Base-by-base conservation (phyloP, 805 yeast genomes). In the Wickerhamomyces canadensis region DNA sequence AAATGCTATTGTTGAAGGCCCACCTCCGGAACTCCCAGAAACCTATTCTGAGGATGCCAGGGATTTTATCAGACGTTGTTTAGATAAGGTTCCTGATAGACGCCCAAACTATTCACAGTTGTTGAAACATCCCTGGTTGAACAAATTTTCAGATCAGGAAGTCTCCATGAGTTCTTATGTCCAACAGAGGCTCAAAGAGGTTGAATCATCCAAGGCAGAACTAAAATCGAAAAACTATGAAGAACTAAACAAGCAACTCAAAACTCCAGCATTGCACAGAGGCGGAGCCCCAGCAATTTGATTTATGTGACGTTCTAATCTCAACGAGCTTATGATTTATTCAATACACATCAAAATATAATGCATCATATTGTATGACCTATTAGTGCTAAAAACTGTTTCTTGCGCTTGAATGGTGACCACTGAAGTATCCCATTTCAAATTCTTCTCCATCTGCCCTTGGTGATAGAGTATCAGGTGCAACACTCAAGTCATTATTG, bases 1-100 rank as follows among this genome's bases (percentile, higher is more conserved):
- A 46, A 82, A 87, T 61, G 98, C 97, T 3, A 93, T 93, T 52
- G 97, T 93, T n/a, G 94, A 86, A 55, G 96, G 95, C 10, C 88
- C 84, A 19, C 87, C 96, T 4, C 96, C 96, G n/a, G 65, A 67
- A 32, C 65, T 88, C 36, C 89, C 89, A 14, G 61, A 68, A 3
- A 73, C 61, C 35, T 93, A 75, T 55, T 76, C 89, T 2, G 58
- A 67, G n/a, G 82, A 80, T 35, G 98, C 97, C 0, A 81, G 78
- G 49, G 76, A 79, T 45, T 93, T 93, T 59, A 95, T 91, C 10
- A 68, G 69, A 11, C 71, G 76, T 41, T 84, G 93, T 61, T 66
- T 93, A 39, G 79, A 80, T 51, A 93, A 91, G 62, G 74, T 74
- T 38, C 95, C 98, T 1, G 75, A 76, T 21, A 65, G 74, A 42